Evolutionary conservation across 768 basidiomycete genomes (phyloP), one percentile per base, ranked within the genome.

Genomic region (Lentinula guzmanii): DNA sequence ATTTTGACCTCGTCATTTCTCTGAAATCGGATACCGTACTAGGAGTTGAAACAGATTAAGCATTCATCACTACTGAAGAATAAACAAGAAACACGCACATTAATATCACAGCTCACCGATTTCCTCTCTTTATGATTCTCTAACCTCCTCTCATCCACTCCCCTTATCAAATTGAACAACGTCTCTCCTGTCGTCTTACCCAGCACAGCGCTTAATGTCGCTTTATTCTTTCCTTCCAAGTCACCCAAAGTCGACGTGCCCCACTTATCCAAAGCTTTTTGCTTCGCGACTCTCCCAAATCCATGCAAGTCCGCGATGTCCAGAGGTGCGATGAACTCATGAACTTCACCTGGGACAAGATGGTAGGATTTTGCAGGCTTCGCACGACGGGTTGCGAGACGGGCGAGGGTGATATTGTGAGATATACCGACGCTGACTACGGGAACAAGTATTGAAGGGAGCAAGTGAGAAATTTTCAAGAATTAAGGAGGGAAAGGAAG

Each of bases 21-120:
- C 67, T 90, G 85, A 71, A 98, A 98, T 3, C 97, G 87, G 60
- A 99, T 97, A 0, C 94, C 97, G 70, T 98, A 99, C 95, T 97
- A 60, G 4, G 28, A 15, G 28, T 37, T 1, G 15, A 52, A 52
- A 16, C 41, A 39, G 31, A 4, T 9, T 7, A 33, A 57, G 31
- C 2, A 0, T 5, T 13, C 31, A 45, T 42, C 13, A 35, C 28
- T 15, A 53, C 13, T 41, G 43, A 57, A 10, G 11, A 33, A 13
- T 15, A 42, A 45, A 65, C 9, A 18, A 34, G 16, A 8, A 35
- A 41, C 6, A 81, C 93, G 70, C 66, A 95, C 95, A 68, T 94
- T 99, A 67, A 98, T 91, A 70, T 98, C 96, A 61, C 92, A 95
- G 10, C 91, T 93, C 18, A 99, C 93, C 5, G 89, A 92, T 72